A percentile compares a stretch with the other conserved stretches of the same genome.
These are phyloP conservation scores for Cercospora zeae-maydis DNA, from an alignment of 2,329 filamentous ascomycete species.

Conservation along the genomic window DNA sequence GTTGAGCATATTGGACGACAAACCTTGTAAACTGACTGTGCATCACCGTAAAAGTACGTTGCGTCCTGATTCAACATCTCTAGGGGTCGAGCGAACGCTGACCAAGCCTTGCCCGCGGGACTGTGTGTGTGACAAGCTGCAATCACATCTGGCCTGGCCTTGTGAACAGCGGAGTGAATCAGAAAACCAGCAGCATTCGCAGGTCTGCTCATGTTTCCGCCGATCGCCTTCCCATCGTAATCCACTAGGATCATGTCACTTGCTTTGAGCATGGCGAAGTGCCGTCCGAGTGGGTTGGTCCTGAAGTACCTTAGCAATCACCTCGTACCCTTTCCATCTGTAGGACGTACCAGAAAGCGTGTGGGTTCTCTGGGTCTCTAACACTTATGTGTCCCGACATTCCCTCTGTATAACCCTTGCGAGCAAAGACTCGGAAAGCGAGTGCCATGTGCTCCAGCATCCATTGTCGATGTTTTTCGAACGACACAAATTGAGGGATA, in stretches of 20 bases:
- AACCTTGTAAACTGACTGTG: slow-evolving; percentile 58
- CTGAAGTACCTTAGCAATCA: not conserved
- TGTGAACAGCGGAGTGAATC: slow-evolving; percentile 68
- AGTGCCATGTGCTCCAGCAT: slow-evolving; percentile 62
- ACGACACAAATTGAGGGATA: slow-evolving; percentile 55
- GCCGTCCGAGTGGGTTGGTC: slow-evolving; percentile 62
- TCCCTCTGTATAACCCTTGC: slow-evolving; percentile 64
- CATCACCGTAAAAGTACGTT: slow-evolving; percentile 59
- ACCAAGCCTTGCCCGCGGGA: slow-evolving; percentile 65
- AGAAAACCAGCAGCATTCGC: slow-evolving; percentile 66
- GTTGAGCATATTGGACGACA: not conserved
- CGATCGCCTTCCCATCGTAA: slow-evolving; percentile 59
- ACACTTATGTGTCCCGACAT: slow-evolving; percentile 67
- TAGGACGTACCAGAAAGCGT: slow-evolving; percentile 55
- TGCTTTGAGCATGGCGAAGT: slow-evolving; percentile 63
- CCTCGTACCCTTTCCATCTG: not conserved
- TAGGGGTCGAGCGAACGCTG: slow-evolving; percentile 59
- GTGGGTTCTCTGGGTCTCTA: slow-evolving; percentile 59
- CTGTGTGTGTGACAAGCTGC: slow-evolving; percentile 68
- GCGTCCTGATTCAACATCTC: slow-evolving; percentile 71
- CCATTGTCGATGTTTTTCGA: slow-evolving; percentile 58
- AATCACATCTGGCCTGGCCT: slow-evolving; percentile 64
- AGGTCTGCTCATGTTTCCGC: slow-evolving; percentile 58
- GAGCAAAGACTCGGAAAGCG: slow-evolving; percentile 65
- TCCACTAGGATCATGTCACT: slow-evolving; percentile 66